Evolutionary conservation across 495 filamentous ascomycete genomes (phyloP).

Genomic region (Aspergillus indologenus): DNA sequence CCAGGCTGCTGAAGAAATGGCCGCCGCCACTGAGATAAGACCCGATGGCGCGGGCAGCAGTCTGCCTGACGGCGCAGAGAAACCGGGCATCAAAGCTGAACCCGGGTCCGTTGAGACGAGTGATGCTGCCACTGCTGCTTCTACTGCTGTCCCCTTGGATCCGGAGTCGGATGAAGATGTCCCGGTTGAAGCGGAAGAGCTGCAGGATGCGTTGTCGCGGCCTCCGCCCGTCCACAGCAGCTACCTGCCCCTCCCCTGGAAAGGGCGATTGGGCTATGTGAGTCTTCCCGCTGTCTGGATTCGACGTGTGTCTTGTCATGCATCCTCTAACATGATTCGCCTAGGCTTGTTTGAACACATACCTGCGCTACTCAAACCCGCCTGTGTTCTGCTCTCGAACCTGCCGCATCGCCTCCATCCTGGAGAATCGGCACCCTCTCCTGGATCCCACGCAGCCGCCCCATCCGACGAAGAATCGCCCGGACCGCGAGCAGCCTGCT

Average conservation of each 20-base stretch:
- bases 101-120: constrained; percentile 6
- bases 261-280: constrained; percentile 87
- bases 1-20: neutral
- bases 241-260: constrained; percentile 89
- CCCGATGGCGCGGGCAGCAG: neutral
- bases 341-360: constrained; percentile 88
- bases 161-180: constrained; percentile 50
- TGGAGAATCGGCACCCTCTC: constrained; percentile 84
- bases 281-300: constrained; percentile 22
- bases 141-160: constrained; percentile 26
- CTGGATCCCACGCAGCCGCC: constrained; percentile 69
- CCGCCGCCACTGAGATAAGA: neutral
- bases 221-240: constrained; percentile 79
- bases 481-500: constrained; percentile 65
- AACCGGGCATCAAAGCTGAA: neutral
- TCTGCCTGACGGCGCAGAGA: neutral
- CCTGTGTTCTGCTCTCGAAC: constrained; percentile 90
- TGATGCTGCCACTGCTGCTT: constrained; percentile 5
- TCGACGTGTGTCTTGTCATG: neutral
- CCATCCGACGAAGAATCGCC: constrained; percentile 78
- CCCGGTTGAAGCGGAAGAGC: constrained; percentile 40
- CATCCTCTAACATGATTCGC: neutral
- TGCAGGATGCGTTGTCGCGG: constrained; percentile 52
- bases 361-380: constrained; percentile 80
- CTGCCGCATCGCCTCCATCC: constrained; percentile 84